Percentiles rank a stretch among this genome's conserved stretches.
Conservation (phyloP, 78 protist species). For the Dictyostelium brefeldianum region DNA sequence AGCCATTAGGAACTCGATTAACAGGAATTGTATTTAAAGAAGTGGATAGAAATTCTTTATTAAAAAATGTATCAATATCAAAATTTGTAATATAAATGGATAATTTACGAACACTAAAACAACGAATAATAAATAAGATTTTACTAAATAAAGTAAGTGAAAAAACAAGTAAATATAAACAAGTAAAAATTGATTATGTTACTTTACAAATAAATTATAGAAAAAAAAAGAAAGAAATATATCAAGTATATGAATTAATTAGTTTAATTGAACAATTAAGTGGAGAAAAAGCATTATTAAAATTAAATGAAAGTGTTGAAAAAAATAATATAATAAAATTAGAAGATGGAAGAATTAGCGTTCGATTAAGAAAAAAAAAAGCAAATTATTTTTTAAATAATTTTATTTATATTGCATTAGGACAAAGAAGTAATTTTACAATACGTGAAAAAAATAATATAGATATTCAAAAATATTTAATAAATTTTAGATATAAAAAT, state of each 20-base stretch:
- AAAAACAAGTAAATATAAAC: not conserved
- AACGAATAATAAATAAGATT: not conserved
- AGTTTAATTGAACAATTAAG: slow-evolving; percentile 13
- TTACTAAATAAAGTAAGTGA: not conserved
- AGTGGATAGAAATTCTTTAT: slow-evolving; percentile 1
- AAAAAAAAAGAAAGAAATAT: slow-evolving; percentile 10
- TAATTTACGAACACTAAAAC: not conserved
- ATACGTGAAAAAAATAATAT: slow-evolving; percentile 6
- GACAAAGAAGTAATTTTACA: not conserved
- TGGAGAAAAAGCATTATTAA: slow-evolving; percentile 6
- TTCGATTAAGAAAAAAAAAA: not conserved
- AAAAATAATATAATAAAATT: not conserved
- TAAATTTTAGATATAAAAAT: not conserved
- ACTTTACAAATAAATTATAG: not conserved
- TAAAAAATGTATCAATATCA: slow-evolving; percentile 11
- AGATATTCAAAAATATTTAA: not conserved
- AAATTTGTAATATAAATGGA: slow-evolving; percentile 10
- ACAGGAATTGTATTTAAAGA: not conserved
- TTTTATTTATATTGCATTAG: not conserved
- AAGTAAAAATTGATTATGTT: not conserved
- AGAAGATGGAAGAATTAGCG: not conserved
- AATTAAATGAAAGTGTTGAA: not conserved
- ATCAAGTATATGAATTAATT: not conserved
- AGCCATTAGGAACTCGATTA: slow-evolving; percentile 12
- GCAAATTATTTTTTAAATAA: not conserved